phyloP scores from a whole-genome alignment of 352 stramenopile genomes.

The Phytophthora foliorum region DNA sequence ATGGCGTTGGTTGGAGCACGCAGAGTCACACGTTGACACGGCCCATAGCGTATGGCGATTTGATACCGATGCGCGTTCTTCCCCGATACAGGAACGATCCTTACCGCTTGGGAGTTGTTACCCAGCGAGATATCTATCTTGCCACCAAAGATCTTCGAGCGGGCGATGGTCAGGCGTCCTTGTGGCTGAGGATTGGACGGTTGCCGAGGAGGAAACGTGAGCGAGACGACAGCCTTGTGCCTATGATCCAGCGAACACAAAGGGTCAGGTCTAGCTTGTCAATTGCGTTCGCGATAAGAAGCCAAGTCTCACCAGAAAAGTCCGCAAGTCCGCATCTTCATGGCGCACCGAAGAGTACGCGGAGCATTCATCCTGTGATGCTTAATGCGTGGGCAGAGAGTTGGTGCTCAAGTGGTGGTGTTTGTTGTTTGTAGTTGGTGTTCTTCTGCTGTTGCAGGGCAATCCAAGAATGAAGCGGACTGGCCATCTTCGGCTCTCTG shows the following conservation, averaged over 20 bases:
- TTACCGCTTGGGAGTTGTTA: neutral
- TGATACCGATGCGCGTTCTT: constrained; percentile 31
- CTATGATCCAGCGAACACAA: constrained; percentile 13
- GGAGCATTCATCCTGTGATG: constrained; percentile 21
- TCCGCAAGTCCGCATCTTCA: constrained; percentile 42
- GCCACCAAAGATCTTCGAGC: constrained; percentile 31
- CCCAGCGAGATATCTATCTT: constrained; percentile 36
- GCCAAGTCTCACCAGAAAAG: constrained; percentile 39
- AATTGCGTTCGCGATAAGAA: constrained; percentile 1
- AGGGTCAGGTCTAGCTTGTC: neutral
- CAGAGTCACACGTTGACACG: constrained; percentile 22
- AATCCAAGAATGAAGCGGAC: constrained; percentile 30
- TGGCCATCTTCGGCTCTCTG: constrained; percentile 2
- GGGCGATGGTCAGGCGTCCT: constrained; percentile 30
- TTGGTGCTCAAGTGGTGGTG: neutral
- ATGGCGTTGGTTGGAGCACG: constrained; percentile 32
- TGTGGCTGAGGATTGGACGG: neutral
- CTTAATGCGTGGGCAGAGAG: neutral
- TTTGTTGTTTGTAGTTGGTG: constrained; percentile 8
- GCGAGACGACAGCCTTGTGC: constrained; percentile 38
- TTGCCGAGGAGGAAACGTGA: constrained; percentile 19
- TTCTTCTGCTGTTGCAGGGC: constrained; percentile 16
- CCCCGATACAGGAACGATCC: constrained; percentile 21
- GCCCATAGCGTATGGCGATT: constrained; percentile 30
- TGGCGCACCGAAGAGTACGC: constrained; percentile 29